Conservation (phyloP, 2,329 filamentous ascomycete genomes). For the Colletotrichum brevisporum region DNA sequence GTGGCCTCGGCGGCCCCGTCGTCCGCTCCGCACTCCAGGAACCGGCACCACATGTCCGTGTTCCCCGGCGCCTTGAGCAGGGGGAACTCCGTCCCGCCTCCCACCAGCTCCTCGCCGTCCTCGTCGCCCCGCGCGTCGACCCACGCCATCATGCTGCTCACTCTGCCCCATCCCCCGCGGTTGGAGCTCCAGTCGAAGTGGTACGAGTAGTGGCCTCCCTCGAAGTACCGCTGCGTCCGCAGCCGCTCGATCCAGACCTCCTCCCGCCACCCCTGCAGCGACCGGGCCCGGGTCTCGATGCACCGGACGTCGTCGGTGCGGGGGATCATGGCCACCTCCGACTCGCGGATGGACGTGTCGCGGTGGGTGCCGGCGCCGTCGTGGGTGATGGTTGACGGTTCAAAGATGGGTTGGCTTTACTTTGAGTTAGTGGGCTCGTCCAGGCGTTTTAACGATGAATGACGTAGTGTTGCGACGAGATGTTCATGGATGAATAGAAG, state of each 20-base stretch:
- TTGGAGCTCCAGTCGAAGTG: conserved; percentile 68
- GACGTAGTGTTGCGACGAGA: background rate
- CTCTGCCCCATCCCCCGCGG: conserved; percentile 61
- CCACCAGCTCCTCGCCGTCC: conserved; percentile 52
- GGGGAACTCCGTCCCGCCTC: conserved; percentile 68
- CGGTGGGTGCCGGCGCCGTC: conserved; percentile 59
- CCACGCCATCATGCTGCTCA: conserved; percentile 70
- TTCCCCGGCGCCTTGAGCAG: conserved; percentile 50
- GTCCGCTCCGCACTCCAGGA: conserved; percentile 58
- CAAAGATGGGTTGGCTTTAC: conserved; percentile 61
- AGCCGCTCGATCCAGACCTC: conserved; percentile 68
- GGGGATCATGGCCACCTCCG: conserved; percentile 65
- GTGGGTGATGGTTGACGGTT: conserved; percentile 65
- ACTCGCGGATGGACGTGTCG: conserved; percentile 63
- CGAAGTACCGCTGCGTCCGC: conserved; percentile 64
- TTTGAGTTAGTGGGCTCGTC: background rate
- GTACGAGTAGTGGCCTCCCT: conserved; percentile 65
- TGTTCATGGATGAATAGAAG: background rate
- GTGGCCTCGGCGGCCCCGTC: conserved; percentile 28
- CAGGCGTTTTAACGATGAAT: background rate
- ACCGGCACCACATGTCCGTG: conserved; percentile 61
- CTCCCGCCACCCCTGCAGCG: conserved; percentile 67
- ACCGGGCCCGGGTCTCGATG: conserved; percentile 62
- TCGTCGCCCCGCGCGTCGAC: conserved; percentile 51
- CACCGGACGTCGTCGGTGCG: conserved; percentile 60